These are phyloP conservation scores for Stagonosporopsis tanaceti DNA, from an alignment of 2,329 filamentous ascomycete genomes.

Conservation along the genomic window DNA sequence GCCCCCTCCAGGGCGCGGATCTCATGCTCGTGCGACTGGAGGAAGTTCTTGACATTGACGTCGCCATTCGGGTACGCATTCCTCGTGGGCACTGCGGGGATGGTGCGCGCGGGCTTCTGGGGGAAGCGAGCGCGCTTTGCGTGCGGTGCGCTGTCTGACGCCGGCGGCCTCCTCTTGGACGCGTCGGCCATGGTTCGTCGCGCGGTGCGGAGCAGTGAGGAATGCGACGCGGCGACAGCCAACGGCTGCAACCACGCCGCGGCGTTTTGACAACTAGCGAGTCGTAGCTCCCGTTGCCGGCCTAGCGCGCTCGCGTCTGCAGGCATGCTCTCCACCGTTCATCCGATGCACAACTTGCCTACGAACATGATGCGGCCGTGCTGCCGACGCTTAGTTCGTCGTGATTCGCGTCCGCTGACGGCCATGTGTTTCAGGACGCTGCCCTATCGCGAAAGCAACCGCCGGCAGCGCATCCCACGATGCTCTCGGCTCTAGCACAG, in stretches of 20 bases:
- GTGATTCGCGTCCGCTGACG: conserved; percentile 9
- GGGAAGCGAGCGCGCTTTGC: conserved; percentile 41
- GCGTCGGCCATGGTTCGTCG: conserved; percentile 25
- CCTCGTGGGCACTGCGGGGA: conserved; percentile 39
- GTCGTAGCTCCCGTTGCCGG: conserved; percentile 15
- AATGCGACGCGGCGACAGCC: conserved; percentile 22
- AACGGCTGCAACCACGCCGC: conserved; percentile 15
- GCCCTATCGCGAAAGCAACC: conserved; percentile 15
- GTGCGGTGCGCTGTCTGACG: conserved; percentile 20
- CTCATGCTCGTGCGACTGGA: conserved; percentile 86
- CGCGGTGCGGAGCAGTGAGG: conserved; percentile 10
- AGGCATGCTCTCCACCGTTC: conserved; percentile 12
- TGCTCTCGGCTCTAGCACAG: conserved; percentile 15
- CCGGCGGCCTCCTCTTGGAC: conserved; percentile 36
- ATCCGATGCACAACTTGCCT: conserved; percentile 20
- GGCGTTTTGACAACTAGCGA: conserved; percentile 17
- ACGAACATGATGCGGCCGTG: conserved; percentile 12
- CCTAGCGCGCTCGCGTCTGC: conserved; percentile 20
- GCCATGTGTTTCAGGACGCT: conserved; percentile 17
- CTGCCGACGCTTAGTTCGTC: conserved; percentile 7
- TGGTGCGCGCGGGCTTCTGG: conserved; percentile 35
- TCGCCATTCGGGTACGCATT: conserved; percentile 74
- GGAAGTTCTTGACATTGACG: conserved; percentile 83
- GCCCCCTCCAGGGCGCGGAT: conserved; percentile 84
- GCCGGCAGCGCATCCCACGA: conserved; percentile 18